Conservation (phyloP, 2,329 filamentous ascomycete genomes). For the Fusarium nanum region DNA sequence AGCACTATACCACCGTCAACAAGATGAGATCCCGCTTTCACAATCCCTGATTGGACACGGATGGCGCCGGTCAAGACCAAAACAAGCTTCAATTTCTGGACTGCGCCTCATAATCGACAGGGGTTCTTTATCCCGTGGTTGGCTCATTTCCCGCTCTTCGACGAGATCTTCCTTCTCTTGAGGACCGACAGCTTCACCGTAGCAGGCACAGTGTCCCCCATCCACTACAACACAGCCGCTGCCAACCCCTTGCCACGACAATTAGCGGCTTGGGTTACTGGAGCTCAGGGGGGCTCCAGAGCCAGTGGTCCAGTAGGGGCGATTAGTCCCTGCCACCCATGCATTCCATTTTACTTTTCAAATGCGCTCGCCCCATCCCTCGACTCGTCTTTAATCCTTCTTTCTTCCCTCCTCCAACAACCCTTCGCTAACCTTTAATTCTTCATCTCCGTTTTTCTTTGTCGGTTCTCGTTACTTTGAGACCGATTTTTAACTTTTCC, state of each 20-base stretch:
- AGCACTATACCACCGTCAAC: conserved; percentile 45
- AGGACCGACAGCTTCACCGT: conserved; percentile 20
- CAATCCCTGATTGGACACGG: conserved; percentile 37
- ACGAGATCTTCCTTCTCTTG: conserved; percentile 22
- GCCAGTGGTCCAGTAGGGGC: conserved; percentile 7
- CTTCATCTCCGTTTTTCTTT: conserved; percentile 37
- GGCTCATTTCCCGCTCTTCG: conserved; percentile 11
- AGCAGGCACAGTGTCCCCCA: conserved; percentile 25
- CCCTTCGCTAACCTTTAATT: conserved; percentile 45
- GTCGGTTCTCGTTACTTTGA: conserved; percentile 42
- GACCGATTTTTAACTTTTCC: conserved; percentile 46
- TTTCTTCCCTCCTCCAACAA: conserved; percentile 38
- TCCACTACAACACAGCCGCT: conserved; percentile 25
- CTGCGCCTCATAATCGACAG: conserved; percentile 42
- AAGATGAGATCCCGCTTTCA: conserved; percentile 42
- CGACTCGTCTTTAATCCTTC: conserved; percentile 16
- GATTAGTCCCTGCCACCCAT: conserved; percentile 26
- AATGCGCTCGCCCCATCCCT: conserved; percentile 36
- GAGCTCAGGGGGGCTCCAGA: conserved; percentile 25
- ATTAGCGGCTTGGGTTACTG: conserved; percentile 34
- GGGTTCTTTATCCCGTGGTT: conserved; percentile 21
- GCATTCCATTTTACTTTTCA: conserved; percentile 39
- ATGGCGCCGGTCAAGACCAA: conserved; percentile 24
- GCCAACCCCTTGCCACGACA: conserved; percentile 32
- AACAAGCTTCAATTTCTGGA: conserved; percentile 45